Evolutionary conservation across 768 basidiomycete species (phyloP).

Genomic region (Lentinula sp.): DNA sequence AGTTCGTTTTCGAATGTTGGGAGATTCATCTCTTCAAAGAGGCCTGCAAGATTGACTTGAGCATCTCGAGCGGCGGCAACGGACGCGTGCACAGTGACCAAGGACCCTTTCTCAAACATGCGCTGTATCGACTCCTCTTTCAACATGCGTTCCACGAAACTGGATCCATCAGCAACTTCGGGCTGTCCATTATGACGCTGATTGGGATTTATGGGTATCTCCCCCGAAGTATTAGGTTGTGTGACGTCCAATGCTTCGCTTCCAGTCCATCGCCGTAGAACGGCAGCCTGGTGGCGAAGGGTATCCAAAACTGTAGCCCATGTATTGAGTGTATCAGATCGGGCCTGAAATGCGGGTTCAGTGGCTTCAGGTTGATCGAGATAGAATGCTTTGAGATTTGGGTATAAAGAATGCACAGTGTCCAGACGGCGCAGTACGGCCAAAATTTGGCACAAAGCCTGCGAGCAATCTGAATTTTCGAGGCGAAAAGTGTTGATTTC

Average conservation of each 20-base stretch:
- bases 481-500: constrained; percentile 79
- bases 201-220: constrained; percentile 36
- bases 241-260: constrained; percentile 87
- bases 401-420: constrained; percentile 82
- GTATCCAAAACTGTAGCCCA: constrained; percentile 87
- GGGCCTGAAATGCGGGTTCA: constrained; percentile 64
- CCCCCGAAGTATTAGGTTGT: constrained; percentile 65
- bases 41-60: constrained; percentile 69
- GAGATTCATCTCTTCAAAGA: constrained; percentile 84
- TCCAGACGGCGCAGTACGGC: constrained; percentile 70
- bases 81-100: constrained; percentile 82
- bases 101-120: constrained; percentile 87
- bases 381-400: constrained; percentile 74
- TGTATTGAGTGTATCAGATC: constrained; percentile 83
- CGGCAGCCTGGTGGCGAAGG: constrained; percentile 74
- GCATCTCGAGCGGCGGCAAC: constrained; percentile 83
- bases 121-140: constrained; percentile 96
- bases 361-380: constrained; percentile 70
- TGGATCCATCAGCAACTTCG: constrained; percentile 62
- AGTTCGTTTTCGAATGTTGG: constrained; percentile 88
- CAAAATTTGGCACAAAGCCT: constrained; percentile 58
- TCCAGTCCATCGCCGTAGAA: constrained; percentile 91
- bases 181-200: constrained; percentile 24
- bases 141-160: constrained; percentile 88
- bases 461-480: constrained; percentile 31